Conservation (phyloP, 371 early-diverging fungal genomes). For the Rhizopus arrhizus region DNA sequence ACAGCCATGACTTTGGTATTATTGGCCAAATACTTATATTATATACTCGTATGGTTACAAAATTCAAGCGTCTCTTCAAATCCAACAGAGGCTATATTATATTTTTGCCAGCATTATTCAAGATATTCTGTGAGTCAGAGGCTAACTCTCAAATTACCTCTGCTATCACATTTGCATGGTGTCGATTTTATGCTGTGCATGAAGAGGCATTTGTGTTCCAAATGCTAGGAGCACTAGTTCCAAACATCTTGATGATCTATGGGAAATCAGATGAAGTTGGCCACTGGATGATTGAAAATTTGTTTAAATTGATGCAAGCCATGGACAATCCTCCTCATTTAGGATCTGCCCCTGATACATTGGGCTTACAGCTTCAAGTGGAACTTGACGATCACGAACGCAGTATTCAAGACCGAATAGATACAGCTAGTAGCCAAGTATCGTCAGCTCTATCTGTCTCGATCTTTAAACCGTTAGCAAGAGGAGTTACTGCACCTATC, state of each 20-base stretch:
- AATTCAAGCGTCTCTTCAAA: slow-evolving; percentile 61
- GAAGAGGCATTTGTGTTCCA: slow-evolving; percentile 72
- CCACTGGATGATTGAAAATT: slow-evolving; percentile 49
- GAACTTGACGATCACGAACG: slow-evolving; percentile 56
- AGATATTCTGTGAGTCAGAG: slow-evolving; percentile 61
- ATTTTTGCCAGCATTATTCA: slow-evolving; percentile 63
- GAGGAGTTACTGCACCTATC: slow-evolving; percentile 44
- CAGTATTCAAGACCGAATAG: slow-evolving; percentile 48
- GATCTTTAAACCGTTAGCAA: slow-evolving; percentile 44
- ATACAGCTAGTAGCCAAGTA: slow-evolving; percentile 47
- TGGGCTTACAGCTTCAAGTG: slow-evolving; percentile 51
- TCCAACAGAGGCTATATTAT: slow-evolving; percentile 63
- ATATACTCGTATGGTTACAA: slow-evolving; percentile 58
- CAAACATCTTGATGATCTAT: slow-evolving; percentile 54
- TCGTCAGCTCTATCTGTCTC: slow-evolving; percentile 40
- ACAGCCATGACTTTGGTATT: slow-evolving; percentile 58
- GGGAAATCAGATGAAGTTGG: slow-evolving; percentile 37
- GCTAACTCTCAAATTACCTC: slow-evolving; percentile 45
- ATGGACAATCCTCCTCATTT: slow-evolving; percentile 49
- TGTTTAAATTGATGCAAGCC: slow-evolving; percentile 47
- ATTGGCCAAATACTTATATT: slow-evolving; percentile 60
- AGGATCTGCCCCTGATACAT: slow-evolving; percentile 46
- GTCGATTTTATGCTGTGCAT: slow-evolving; percentile 65
- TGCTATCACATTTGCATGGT: slow-evolving; percentile 62
- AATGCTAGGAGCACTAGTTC: slow-evolving; percentile 65